A percentile compares a stretch with the other conserved stretches of the same genome.
These are phyloP conservation scores for Tetracladium marchalianum DNA, from an alignment of 495 filamentous ascomycete species.

Conservation along the genomic window DNA sequence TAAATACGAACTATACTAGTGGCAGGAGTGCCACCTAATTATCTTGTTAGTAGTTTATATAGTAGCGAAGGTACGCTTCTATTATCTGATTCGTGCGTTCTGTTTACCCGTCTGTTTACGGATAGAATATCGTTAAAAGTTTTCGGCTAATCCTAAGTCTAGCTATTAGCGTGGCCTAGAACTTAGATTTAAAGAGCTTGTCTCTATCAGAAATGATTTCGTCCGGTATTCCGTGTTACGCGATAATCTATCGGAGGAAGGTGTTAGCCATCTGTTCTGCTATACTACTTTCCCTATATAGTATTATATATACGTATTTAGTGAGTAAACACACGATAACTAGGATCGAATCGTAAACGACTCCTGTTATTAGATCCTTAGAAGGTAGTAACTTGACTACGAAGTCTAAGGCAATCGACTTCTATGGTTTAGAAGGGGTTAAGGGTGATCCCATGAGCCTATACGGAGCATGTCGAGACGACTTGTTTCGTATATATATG, in stretches of 20 bases:
- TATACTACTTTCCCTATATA: neutral
- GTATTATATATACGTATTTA: conserved; percentile 7
- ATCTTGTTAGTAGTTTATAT: conserved; percentile 4
- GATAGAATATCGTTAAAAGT: conserved; percentile 2
- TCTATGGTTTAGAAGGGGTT: neutral
- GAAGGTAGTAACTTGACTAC: too few species aligned
- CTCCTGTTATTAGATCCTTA: too few species aligned
- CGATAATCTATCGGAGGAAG: conserved; percentile 4
- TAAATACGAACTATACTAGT: neutral
- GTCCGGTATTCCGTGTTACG: neutral
- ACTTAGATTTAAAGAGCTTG: conserved; percentile 10
- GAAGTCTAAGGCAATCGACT: too few species aligned
- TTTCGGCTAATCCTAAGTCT: neutral
- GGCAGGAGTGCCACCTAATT: neutral
- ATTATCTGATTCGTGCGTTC: neutral
- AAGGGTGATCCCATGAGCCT: neutral
- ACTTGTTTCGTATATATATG: neutral
- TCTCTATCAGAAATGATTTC: conserved; percentile 5
- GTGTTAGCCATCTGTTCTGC: neutral
- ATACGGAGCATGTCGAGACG: neutral
- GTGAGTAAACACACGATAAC: conserved; percentile 1
- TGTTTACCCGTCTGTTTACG: neutral
- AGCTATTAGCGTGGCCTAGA: conserved; percentile 1
- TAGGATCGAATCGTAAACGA: too few species aligned
- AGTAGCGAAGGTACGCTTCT: neutral